These are phyloP conservation scores for Rhizopogon vesiculosus DNA, from an alignment of 768 basidiomycete species.

Conservation along the genomic window DNA sequence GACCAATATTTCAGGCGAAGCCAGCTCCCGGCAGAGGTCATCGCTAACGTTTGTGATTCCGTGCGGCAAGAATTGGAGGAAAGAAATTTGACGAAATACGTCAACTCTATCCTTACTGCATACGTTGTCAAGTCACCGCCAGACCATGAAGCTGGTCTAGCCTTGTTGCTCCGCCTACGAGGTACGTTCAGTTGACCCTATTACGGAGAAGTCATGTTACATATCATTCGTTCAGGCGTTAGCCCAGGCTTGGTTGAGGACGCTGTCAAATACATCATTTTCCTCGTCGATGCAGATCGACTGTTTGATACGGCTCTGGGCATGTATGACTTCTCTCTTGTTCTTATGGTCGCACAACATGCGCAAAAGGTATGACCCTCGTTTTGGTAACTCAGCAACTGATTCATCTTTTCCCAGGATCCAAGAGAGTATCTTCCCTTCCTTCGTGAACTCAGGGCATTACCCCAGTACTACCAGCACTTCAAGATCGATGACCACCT, in stretches of 20 bases:
- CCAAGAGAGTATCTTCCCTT: conserved; percentile 97
- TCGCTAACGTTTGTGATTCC: conserved; percentile 71
- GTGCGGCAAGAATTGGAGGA: conserved; percentile 69
- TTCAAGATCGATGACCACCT: conserved; percentile 94
- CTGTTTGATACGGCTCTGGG: conserved; percentile 94
- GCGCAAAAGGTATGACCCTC: conserved; percentile 77
- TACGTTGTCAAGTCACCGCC: conserved; percentile 90
- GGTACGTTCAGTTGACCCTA: conserved; percentile 38
- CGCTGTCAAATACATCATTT: conserved; percentile 97
- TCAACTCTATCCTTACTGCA: conserved; percentile 89
- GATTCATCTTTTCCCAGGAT: conserved; percentile 52
- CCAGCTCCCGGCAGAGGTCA: conserved; percentile 48
- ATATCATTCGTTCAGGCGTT: conserved; percentile 15
- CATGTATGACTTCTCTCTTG: conserved; percentile 98
- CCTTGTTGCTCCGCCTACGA: conserved; percentile 70
- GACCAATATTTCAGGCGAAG: conserved; percentile 47
- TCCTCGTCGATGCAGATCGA: conserved; percentile 87
- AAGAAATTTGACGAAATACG: conserved; percentile 69
- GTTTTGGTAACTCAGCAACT: background rate
- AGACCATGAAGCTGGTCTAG: conserved; percentile 82
- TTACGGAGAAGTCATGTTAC: background rate
- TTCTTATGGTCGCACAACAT: conserved; percentile 94
- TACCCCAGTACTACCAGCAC: conserved; percentile 74
- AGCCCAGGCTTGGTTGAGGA: conserved; percentile 84
- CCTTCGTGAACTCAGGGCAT: conserved; percentile 78